phyloP scores from a whole-genome alignment of 768 basidiomycete genomes.

The Naganishia randhawae region DNA sequence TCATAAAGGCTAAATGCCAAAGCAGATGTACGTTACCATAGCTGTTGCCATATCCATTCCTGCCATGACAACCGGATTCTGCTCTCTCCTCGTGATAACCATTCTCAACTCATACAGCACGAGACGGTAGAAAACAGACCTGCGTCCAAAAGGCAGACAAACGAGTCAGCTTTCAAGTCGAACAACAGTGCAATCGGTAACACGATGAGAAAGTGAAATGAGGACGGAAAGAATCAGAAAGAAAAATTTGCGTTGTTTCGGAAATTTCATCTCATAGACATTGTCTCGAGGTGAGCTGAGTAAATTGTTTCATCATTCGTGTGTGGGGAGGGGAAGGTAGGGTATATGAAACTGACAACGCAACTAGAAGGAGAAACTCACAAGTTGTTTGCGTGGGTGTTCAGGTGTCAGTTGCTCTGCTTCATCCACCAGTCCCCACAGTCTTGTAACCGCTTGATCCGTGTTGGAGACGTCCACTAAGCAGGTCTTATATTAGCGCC shows the following conservation, averaged over 20 bases:
- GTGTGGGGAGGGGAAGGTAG: background rate
- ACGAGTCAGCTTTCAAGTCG: background rate
- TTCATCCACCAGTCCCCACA: background rate
- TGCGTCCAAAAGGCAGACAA: background rate
- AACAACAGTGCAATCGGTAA: slow-evolving; percentile 46
- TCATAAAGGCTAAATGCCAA: background rate
- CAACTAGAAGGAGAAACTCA: background rate
- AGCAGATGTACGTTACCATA: background rate
- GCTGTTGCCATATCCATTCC: background rate
- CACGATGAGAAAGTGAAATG: background rate
- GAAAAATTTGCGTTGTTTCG: slow-evolving; percentile 22
- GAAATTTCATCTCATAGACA: slow-evolving; percentile 20
- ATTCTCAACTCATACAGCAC: background rate
- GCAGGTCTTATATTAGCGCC: too few species aligned
- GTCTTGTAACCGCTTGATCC: too few species aligned
- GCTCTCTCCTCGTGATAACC: background rate
- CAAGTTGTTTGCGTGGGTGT: background rate
- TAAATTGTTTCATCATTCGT: slow-evolving; percentile 16
- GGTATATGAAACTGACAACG: background rate
- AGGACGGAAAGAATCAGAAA: background rate
- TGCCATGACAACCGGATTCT: background rate
- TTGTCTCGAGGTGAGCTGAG: slow-evolving; percentile 24
- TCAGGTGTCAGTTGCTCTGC: background rate
- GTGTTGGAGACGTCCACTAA: too few species aligned
- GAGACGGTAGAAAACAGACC: background rate